Base-by-base conservation (phyloP, 2,329 filamentous ascomycete species). In the Pleomassaria siparia region DNA sequence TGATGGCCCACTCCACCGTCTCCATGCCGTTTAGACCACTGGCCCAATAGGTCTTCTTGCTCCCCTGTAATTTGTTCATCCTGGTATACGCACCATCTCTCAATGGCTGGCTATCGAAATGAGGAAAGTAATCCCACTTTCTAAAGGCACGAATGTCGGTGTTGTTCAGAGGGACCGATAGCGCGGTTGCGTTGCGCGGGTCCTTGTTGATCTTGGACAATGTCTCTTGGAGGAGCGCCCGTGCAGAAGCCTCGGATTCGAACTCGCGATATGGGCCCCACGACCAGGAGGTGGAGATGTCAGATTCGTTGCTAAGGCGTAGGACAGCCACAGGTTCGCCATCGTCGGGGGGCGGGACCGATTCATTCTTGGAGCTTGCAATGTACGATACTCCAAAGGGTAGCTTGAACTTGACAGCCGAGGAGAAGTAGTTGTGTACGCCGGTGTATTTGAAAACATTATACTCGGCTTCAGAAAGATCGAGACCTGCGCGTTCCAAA, bases 71-170 rank as follows among this genome's bases (percentile, higher is more conserved):
- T 9, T 46, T 35, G 12, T 69, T 67, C n/a, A 66, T 53, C 44
- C 63, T 66, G 2, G 40, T 52, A 39, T 71, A 71, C 1, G 59
- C 60, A 4, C 63, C 66, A 4, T 57, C 50, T 25, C 43, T 48
- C 15, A 71, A 51, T 2, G 62, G 55, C 29, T 62, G 50, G 22
- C 51, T 53, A 30, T 60, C 64, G 29, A 70, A 70, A 42, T 71
- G 68, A 9, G 68, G 68, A 40, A 71, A 70, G 46, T 71, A 71
- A 18, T 71, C 67, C 68, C 68, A 70, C 44, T 71, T 71, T 22
- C 52, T 56, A 53, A 71, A 71, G 1, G 61, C 67, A 30, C 59
- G 62, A 40, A 71, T 56, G 36, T 69, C 60, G 22, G 46, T 41
- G 3, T 58, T 37, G 21, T 24, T 47, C 10, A 70, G 41, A 3